Conservation (phyloP, 2,329 filamentous ascomycete genomes). For the Verticillium alfalfae region DNA sequence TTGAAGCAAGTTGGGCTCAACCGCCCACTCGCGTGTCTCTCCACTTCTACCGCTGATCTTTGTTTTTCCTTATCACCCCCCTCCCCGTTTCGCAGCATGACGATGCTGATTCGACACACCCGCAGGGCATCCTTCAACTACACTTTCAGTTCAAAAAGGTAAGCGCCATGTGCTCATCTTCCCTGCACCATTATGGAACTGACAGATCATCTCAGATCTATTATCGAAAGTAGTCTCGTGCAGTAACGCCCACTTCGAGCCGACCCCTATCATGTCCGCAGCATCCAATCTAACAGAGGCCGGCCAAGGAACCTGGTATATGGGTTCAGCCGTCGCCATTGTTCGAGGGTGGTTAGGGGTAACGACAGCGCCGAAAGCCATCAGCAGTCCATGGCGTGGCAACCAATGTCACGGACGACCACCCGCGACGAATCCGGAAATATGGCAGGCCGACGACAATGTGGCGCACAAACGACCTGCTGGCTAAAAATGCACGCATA, state of each 20-base stretch:
- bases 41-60: background rate
- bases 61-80: conserved; percentile 4
- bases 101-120: background rate
- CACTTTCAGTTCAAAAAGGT: conserved; percentile 99
- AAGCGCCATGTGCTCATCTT: conserved; percentile 16
- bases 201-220: conserved; percentile 38
- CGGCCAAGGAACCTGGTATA: background rate
- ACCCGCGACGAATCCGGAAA: too few relatives aligned
- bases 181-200: conserved; percentile 4
- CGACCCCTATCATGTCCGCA: background rate
- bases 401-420: background rate
- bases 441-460: too few relatives aligned
- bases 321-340: background rate
- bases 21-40: conserved; percentile 19
- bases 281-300: too few relatives aligned
- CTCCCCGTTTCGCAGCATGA: background rate
- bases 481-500: too few relatives aligned
- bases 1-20: background rate
- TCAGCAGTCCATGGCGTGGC: background rate
- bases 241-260: background rate
- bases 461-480: too few relatives aligned
- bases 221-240: conserved; percentile 42
- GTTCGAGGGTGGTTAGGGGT: background rate
- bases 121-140: conserved; percentile 86
- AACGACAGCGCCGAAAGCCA: background rate